phyloP scores from a whole-genome alignment of 1,284 basidiomycete genomes.

The Neotropicomus parvogracilis region DNA sequence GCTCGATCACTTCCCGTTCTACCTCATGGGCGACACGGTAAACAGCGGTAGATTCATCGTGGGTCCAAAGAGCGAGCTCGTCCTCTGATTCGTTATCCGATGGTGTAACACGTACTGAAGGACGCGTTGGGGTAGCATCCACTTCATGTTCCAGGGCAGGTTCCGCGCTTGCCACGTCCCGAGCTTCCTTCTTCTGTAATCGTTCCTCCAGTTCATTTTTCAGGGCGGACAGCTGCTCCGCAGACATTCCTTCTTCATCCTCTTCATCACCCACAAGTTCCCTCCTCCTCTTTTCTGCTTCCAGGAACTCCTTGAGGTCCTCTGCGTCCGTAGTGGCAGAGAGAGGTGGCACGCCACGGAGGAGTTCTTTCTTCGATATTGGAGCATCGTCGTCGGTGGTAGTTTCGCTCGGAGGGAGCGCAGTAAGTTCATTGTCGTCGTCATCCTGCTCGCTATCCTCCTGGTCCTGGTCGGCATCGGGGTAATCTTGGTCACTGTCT shows the following conservation, averaged over 20 bases:
- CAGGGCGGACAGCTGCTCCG: slow-evolving; percentile 17
- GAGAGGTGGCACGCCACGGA: slow-evolving; percentile 42
- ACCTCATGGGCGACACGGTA: slow-evolving; percentile 19
- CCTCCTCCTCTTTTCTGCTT: slow-evolving; percentile 52
- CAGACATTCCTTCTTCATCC: slow-evolving; percentile 28
- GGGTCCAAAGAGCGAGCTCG: slow-evolving; percentile 42
- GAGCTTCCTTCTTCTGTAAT: slow-evolving; percentile 20
- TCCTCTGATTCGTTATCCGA: slow-evolving; percentile 42
- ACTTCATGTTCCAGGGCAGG: slow-evolving; percentile 29
- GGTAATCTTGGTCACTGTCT: slow-evolving; percentile 36
- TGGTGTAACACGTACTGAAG: slow-evolving; percentile 3
- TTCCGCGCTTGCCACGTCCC: slow-evolving; percentile 12
- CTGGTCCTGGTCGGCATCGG: slow-evolving; percentile 29
- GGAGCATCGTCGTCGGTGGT: slow-evolving; percentile 28
- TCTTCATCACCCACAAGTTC: slow-evolving; percentile 45
- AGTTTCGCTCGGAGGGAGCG: slow-evolving; percentile 23
- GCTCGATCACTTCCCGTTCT: slow-evolving; percentile 35
- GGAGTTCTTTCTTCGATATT: slow-evolving; percentile 31
- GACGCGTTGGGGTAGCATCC: slow-evolving; percentile 21
- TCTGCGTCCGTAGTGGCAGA: slow-evolving; percentile 48
- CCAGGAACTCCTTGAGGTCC: slow-evolving; percentile 63
- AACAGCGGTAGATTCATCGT: slow-evolving; percentile 38
- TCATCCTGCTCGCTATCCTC: slow-evolving; percentile 32
- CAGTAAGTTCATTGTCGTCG: slow-evolving; percentile 26
- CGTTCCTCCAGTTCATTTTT: slow-evolving; percentile 18